phyloP scores from a whole-genome alignment of 371 early-diverging fungal genomes.

The Chytridium lagenaria region DNA sequence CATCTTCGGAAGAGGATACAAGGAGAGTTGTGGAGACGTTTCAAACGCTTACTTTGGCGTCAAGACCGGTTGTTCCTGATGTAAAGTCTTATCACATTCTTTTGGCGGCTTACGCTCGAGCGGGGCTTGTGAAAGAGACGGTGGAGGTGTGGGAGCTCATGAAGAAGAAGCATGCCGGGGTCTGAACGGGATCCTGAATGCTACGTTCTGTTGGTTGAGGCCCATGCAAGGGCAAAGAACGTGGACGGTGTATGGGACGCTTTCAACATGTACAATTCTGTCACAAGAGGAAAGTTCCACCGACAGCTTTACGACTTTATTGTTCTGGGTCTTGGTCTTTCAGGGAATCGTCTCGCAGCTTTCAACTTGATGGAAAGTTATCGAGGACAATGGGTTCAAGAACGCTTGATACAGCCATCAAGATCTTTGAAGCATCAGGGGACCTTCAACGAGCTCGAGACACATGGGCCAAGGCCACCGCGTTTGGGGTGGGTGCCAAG shows the following conservation, averaged over 20 bases:
- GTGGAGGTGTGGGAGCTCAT: neutral
- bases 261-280: neutral
- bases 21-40: slow-evolving; percentile 4
- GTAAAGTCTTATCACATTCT: neutral
- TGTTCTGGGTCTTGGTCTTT: neutral
- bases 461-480: neutral
- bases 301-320: neutral
- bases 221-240: neutral
- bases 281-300: neutral
- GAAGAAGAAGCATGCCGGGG: neutral
- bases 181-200: neutral
- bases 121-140: neutral
- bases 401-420: slow-evolving; percentile 1
- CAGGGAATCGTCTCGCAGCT: neutral
- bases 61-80: neutral
- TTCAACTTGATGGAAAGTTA: neutral
- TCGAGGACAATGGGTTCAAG: neutral
- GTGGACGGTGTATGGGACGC: neutral
- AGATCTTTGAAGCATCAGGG: neutral
- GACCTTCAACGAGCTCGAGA: neutral
- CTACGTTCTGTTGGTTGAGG: neutral
- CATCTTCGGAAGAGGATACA: slow-evolving; percentile 11
- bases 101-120: neutral
- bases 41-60: neutral
- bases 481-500: neutral